Percentiles rank a stretch among this genome's conserved stretches.
Evolutionary conservation across 2,329 filamentous ascomycete species (phyloP).

Genomic region (Curvularia verruculosa): DNA sequence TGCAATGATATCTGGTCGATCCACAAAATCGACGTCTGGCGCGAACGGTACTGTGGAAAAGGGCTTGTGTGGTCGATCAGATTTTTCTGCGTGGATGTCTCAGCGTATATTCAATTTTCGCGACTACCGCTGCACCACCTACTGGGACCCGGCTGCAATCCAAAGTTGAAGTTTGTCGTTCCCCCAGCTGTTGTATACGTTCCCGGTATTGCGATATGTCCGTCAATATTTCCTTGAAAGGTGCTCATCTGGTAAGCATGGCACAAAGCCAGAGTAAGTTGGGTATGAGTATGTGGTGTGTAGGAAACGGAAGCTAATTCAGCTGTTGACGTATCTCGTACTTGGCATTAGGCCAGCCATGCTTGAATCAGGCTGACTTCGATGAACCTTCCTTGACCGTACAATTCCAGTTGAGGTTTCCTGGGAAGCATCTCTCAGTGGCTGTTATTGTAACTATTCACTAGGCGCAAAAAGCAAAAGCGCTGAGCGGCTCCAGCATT

Average conservation of each 20-base stretch:
- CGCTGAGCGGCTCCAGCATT: background rate
- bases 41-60: background rate
- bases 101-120: background rate
- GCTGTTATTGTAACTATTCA: background rate
- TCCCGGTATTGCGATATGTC: background rate
- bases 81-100: background rate
- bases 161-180: background rate
- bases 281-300: background rate
- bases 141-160: background rate
- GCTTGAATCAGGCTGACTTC: background rate
- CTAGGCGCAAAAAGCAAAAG: background rate
- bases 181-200: background rate
- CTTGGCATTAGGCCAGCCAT: background rate
- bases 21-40: background rate
- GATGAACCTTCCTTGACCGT: background rate
- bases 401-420: background rate
- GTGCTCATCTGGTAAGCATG: background rate
- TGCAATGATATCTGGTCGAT: background rate
- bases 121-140: background rate
- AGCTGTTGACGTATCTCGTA: background rate
- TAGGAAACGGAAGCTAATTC: background rate
- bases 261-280: background rate
- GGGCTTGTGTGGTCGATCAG: background rate
- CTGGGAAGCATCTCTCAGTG: background rate
- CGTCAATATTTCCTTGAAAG: background rate